Percentiles rank a stretch among this genome's conserved stretches.
These are phyloP conservation scores for Lolium perenne DNA, from an alignment of 176 grass and related monocot genomes.

Conservation along the genomic window DNA sequence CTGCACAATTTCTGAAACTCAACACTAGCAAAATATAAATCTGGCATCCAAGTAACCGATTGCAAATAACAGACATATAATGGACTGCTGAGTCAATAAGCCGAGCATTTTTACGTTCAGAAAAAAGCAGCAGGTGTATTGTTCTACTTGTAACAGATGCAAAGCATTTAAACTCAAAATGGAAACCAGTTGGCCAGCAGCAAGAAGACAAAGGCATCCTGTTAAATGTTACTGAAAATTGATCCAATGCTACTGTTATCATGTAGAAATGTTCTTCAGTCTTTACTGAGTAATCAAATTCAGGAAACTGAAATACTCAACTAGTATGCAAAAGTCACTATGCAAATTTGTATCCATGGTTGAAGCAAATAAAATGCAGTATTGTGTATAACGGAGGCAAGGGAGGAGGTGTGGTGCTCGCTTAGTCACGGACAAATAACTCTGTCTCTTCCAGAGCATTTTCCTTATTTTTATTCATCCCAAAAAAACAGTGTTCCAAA, in stretches of 20 bases:
- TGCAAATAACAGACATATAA: background rate
- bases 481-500: too few species aligned
- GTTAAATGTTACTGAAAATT: background rate
- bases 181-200: constrained; percentile 2
- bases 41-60: background rate
- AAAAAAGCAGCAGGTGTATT: background rate
- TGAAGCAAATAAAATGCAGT: background rate
- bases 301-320: background rate
- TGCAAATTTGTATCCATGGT: background rate
- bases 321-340: background rate
- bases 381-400: background rate
- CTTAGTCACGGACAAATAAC: too few species aligned
- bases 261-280: background rate
- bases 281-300: background rate
- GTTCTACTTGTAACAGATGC: constrained; percentile 3
- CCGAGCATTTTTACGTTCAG: background rate
- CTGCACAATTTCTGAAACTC: background rate
- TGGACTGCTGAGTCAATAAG: background rate
- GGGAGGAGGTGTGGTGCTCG: too few species aligned
- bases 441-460: too few species aligned
- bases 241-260: background rate
- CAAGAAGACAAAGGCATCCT: background rate
- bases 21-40: too few species aligned
- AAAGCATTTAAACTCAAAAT: background rate
- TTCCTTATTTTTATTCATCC: too few species aligned